Base-by-base conservation (phyloP, 495 filamentous ascomycete genomes). In the Penicillium waksmanii region DNA sequence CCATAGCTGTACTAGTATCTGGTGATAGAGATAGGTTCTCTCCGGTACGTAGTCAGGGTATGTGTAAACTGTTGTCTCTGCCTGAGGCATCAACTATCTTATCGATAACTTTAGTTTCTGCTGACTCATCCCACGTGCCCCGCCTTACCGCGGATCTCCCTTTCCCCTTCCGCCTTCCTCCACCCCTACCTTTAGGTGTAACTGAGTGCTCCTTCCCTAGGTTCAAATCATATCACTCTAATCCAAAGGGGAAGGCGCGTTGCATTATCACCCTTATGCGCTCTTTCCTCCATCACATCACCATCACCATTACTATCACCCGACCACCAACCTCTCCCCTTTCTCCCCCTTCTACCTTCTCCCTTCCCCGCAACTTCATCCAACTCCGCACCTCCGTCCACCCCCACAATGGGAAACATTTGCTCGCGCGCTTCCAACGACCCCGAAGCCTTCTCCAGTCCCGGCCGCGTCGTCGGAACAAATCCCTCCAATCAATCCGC, bases 391-490 rank as follows among this genome's bases (percentile, higher is more conserved):
- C 9, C 46, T 25, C 46, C 33, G 21, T 34, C 23, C 34, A n/a
- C 48, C 12, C 8, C 13, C 17, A 57, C 38, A 25, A 92, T 93
- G 90, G 90, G 90, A 43, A 90, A 87, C 67, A 77, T 89, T 68
- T 93, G 89, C 76, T 85, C 88, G 67, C 86, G 87, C 66, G 75
- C 80, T 42, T 76, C 82, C n/a, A 77, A 82, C 59, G 78, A 85
- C 51, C 48, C 71, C 38, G 77, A 80, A 47, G 55, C 70, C 44
- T 90, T 89, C 77, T 68, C 83, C 17, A 77, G 80, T 13, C 88
- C 88, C 4, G 88, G 87, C 56, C 87, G 89, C 15, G 80, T 82
- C 13, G 82, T 91, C 21, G 77, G 76, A 38, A 63, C 73, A 56
- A 52, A 55, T 38, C 19, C 53, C 31, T 19, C 65, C 18, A 31